Percentiles rank a stretch among this genome's conserved stretches.
Conservation (phyloP, 257 asterid genomes). For the Salvia miltiorrhiza region DNA sequence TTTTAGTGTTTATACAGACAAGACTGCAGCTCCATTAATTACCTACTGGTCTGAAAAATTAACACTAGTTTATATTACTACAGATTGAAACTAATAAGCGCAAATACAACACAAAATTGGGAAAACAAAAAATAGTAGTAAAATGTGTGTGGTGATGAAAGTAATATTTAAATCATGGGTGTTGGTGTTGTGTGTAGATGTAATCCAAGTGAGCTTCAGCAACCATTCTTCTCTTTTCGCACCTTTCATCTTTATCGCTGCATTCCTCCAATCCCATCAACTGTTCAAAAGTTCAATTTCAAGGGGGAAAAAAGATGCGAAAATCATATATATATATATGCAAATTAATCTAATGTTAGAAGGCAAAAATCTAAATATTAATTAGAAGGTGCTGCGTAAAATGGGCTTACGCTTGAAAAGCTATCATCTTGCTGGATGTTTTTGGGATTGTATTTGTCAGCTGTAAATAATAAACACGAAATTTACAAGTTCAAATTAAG, state of each 20-base stretch:
- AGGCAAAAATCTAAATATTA: too few species aligned
- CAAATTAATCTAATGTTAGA: too few species aligned
- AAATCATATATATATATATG: too few species aligned
- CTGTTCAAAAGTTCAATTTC: slow-evolving; percentile 8
- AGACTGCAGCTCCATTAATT: neutral
- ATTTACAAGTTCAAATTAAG: neutral
- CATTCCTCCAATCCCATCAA: slow-evolving; percentile 54
- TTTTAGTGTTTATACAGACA: neutral
- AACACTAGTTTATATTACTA: neutral
- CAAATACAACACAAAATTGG: neutral
- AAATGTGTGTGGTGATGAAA: neutral
- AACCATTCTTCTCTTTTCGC: slow-evolving; percentile 53
- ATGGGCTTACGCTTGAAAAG: slow-evolving; percentile 40
- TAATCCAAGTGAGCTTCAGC: slow-evolving; percentile 72
- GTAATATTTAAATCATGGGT: slow-evolving; percentile 12
- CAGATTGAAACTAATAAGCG: neutral
- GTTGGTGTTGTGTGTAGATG: slow-evolving; percentile 56
- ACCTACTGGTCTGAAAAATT: neutral
- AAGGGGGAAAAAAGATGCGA: too few species aligned
- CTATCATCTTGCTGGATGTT: slow-evolving; percentile 20
- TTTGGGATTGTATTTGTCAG: neutral
- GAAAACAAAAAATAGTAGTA: neutral
- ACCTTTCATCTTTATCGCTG: slow-evolving; percentile 36
- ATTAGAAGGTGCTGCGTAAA: neutral
- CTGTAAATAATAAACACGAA: neutral